Evolutionary conservation across 805 yeast genomes (phyloP), one percentile per base, ranked within the genome.

Genomic region (Jamesozyma lodderae): DNA sequence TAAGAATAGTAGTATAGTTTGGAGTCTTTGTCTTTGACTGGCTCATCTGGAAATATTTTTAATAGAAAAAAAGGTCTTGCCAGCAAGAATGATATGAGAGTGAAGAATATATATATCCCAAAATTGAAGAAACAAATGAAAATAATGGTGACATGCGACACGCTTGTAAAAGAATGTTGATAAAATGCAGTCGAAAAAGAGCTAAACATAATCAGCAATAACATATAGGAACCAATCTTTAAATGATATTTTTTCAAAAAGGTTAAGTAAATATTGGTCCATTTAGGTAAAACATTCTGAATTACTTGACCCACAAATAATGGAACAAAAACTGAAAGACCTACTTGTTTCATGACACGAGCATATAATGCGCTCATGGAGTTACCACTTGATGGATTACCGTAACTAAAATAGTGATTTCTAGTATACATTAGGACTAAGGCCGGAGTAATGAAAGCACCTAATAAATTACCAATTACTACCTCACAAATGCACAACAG

Each of bases 381-480:
- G 13, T 67, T 52, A 2, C 72, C 79, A 28, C 63, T 59, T 0
- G 83, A 79, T 3, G 96, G 96, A 52, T 86, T 85, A 6, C 90
- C 95, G 54, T 79, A 86, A 10, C 62, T 65, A 75, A 94, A 88
- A 0, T 67, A 51, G 6, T 79, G 71, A 8, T 54, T 51, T 2
- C 67, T 54, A 10, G 70, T 64, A 63, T 66, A 86, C 77, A 86
- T 64, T 54, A 86, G 95, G 3, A 79, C 71, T 34, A 87, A 62
- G 1, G 92, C 90, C 0, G 96, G 96, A 0, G 95, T 82, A 16
- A 87, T 68, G 51, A 87, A 87, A 0, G 92, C 92, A 2, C 96
- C 96, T 31, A 85, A 52, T 34, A 86, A 53, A 53, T 87, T 87
- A 2, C 95, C 95, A 24, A 86, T 70, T 41, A 86, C 76, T 8